phyloP scores from a whole-genome alignment of 1,139 yeast species.

The Suhomyces anneliseae region DNA sequence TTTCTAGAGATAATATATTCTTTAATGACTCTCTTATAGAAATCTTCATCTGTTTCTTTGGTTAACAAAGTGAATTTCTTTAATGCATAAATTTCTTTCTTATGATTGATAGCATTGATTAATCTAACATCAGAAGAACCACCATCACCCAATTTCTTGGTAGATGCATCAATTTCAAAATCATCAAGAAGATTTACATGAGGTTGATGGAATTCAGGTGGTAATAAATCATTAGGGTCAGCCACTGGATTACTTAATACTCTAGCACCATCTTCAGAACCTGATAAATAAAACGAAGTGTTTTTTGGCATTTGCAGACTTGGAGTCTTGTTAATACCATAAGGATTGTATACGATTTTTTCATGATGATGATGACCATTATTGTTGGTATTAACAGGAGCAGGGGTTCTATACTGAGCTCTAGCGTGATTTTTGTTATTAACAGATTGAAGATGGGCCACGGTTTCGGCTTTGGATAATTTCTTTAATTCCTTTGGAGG shows the following conservation, averaged over 20 bases:
- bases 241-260: slow-evolving; percentile 63
- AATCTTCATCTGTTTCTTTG: slow-evolving; percentile 63
- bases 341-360: slow-evolving; percentile 48
- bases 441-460: slow-evolving; percentile 38
- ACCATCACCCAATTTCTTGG: slow-evolving; percentile 63
- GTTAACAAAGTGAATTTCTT: slow-evolving; percentile 63
- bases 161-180: slow-evolving; percentile 52
- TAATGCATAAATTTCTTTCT: slow-evolving; percentile 52
- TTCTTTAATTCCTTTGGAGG: slow-evolving; percentile 23
- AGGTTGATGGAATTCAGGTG: slow-evolving; percentile 52
- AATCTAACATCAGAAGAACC: slow-evolving; percentile 69
- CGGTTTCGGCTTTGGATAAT: slow-evolving; percentile 39
- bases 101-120: slow-evolving; percentile 42
- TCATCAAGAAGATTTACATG: slow-evolving; percentile 57
- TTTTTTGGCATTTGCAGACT: slow-evolving; percentile 37
- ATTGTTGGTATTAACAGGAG: background rate
- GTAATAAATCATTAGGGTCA: slow-evolving; percentile 66
- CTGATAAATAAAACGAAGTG: slow-evolving; percentile 43
- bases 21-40: slow-evolving; percentile 61
- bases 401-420: slow-evolving; percentile 9
- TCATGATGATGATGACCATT: slow-evolving; percentile 21
- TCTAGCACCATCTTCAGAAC: slow-evolving; percentile 38
- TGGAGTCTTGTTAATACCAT: slow-evolving; percentile 42
- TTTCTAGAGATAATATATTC: slow-evolving; percentile 63
- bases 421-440: slow-evolving; percentile 32